Evolutionary conservation across 148 eudicot genomes (phyloP).

Genomic region (Talinum fruticosum): DNA sequence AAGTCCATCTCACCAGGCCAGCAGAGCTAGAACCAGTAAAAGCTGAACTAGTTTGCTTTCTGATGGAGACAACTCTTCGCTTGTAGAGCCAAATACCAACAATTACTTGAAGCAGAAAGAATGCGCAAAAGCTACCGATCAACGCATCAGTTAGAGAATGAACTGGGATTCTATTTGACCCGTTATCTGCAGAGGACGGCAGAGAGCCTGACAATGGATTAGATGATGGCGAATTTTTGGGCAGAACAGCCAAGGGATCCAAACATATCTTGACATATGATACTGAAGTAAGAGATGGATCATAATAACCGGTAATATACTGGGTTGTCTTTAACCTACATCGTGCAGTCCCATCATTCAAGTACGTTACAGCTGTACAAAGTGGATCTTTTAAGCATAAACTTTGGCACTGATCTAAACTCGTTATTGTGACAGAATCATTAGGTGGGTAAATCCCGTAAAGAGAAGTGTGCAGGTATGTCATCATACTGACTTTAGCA

Average conservation of each 20-base stretch:
- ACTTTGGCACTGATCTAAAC: conserved; percentile 39
- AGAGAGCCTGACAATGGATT: conserved; percentile 11
- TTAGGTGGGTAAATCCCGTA: conserved; percentile 59
- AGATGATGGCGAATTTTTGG: conserved; percentile 24
- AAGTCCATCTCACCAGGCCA: conserved; percentile 41
- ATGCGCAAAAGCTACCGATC: conserved; percentile 33
- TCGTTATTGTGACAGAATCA: conserved; percentile 31
- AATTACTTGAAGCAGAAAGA: conserved; percentile 38
- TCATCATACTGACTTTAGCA: conserved; percentile 42
- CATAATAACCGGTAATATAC: conserved; percentile 46
- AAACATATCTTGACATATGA: conserved; percentile 59
- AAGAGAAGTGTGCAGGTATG: conserved; percentile 41
- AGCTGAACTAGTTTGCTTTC: conserved; percentile 30
- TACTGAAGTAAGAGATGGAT: conserved; percentile 40
- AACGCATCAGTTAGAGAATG: conserved; percentile 45
- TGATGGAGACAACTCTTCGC: conserved; percentile 26
- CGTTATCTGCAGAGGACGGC: conserved; percentile 5
- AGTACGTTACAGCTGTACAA: conserved; percentile 59
- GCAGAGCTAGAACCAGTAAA: conserved; percentile 31
- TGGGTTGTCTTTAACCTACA: conserved; percentile 46
- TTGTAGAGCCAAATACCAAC: conserved; percentile 43
- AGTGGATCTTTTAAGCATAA: conserved; percentile 44
- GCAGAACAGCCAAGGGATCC: conserved; percentile 51
- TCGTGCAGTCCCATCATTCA: conserved; percentile 42
- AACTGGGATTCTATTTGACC: conserved; percentile 27